A percentile compares a stretch with the other conserved stretches of the same genome.
These are phyloP conservation scores for Orbilia blumenaviensis DNA, from an alignment of 2,329 filamentous ascomycete species.

Conservation along the genomic window DNA sequence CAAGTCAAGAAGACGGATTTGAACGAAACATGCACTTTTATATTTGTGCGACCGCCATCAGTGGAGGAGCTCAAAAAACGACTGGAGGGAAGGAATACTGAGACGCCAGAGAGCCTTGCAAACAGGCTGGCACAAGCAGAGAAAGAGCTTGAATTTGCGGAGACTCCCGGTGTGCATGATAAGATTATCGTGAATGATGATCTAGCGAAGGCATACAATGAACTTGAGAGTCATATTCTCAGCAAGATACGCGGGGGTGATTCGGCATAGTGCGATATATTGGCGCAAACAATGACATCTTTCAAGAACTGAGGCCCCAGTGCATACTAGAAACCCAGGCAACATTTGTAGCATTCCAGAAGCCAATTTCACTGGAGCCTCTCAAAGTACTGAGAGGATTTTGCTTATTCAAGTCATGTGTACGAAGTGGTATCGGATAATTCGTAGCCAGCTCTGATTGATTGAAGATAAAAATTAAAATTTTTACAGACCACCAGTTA, in stretches of 20 bases:
- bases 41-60: slow-evolving; percentile 85
- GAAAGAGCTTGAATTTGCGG: slow-evolving; percentile 77
- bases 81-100: slow-evolving; percentile 78
- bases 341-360: too few species aligned
- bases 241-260: background rate
- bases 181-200: slow-evolving; percentile 74
- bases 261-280: background rate
- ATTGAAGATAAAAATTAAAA: slow-evolving; percentile 58
- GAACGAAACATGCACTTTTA: slow-evolving; percentile 72
- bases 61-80: slow-evolving; percentile 77
- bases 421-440: slow-evolving; percentile 54
- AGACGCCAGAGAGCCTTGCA: slow-evolving; percentile 75
- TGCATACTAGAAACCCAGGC: too few species aligned
- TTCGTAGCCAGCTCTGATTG: slow-evolving; percentile 23
- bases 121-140: slow-evolving; percentile 76
- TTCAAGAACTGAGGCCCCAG: background rate
- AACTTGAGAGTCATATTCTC: slow-evolving; percentile 66
- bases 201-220: slow-evolving; percentile 67
- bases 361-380: too few species aligned
- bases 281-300: background rate
- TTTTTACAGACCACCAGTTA: slow-evolving; percentile 54
- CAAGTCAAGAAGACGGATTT: slow-evolving; percentile 82
- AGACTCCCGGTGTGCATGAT: slow-evolving; percentile 73
- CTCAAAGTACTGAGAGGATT: too few species aligned
- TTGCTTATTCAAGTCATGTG: slow-evolving; percentile 60